Conservation (phyloP, 768 basidiomycete species). For the Plicaturopsis crispa region DNA sequence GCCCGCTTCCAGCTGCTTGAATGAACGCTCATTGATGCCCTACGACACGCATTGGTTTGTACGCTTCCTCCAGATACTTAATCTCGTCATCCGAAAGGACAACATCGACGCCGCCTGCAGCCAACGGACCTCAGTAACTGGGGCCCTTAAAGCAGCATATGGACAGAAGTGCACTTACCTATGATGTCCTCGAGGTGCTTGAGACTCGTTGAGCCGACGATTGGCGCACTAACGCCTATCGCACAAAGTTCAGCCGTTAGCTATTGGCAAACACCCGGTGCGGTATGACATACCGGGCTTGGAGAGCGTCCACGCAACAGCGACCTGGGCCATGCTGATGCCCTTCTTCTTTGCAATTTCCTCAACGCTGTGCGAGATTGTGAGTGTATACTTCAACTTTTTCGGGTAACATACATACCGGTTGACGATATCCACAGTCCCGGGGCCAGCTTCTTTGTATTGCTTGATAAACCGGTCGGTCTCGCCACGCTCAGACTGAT, state of each 20-base stretch:
- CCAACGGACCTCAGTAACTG: neutral
- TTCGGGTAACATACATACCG: slow-evolving; percentile 19
- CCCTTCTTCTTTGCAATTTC: slow-evolving; percentile 44
- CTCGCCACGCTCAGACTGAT: slow-evolving; percentile 30
- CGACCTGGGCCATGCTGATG: slow-evolving; percentile 49
- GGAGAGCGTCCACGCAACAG: slow-evolving; percentile 43
- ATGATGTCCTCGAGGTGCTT: slow-evolving; percentile 46
- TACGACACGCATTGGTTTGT: slow-evolving; percentile 35
- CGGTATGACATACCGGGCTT: slow-evolving; percentile 25
- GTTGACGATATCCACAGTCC: slow-evolving; percentile 28
- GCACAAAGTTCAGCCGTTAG: too few relatives aligned
- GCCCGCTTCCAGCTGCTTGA: too few relatives aligned
- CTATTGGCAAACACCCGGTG: too few relatives aligned
- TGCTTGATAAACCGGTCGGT: slow-evolving; percentile 20
- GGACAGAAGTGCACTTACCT: slow-evolving; percentile 20
- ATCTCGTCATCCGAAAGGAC: slow-evolving; percentile 49
- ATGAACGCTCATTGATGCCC: slow-evolving; percentile 32
- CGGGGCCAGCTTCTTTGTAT: neutral
- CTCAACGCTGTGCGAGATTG: slow-evolving; percentile 35
- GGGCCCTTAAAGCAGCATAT: neutral
- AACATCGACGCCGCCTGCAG: slow-evolving; percentile 34
- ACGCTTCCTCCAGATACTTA: slow-evolving; percentile 47
- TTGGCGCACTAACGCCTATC: slow-evolving; percentile 44
- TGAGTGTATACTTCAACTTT: slow-evolving; percentile 6
- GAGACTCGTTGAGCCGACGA: slow-evolving; percentile 46